Evolutionary conservation across 192 early-diverging fungal genomes (phyloP), one percentile per base, ranked within the genome.

Genomic region (Borealophlyctis nickersoniae): DNA sequence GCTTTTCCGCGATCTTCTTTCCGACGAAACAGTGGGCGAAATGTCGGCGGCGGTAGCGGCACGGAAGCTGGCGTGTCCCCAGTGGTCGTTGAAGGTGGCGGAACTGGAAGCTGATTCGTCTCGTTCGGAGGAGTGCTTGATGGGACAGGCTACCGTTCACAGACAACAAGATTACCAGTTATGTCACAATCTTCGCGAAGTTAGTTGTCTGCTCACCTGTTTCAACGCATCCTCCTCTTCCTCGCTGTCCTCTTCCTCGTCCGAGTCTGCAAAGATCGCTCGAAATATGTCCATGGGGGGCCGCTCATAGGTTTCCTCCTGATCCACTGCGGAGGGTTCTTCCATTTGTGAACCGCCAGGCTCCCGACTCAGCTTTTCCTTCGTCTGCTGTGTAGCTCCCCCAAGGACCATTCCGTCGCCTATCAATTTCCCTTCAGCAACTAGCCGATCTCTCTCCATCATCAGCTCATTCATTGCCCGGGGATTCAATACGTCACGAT

Each of bases 211-310:
- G 32, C 13, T 64, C 63, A 24, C 48, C 0, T 60, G 16, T 23
- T 49, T 0, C 49, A 49, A 49, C 53, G 7, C 16, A 55, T 28
- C 23, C 29, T 28, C 53, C 58, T 65, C 32, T 13, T 52, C 26
- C n/a, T 87, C 78, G 31, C 77, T 77, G 4, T 76, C 73, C 2
- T 78, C 79, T 22, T 86, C 87, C 0, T 72, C 73, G 28, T 90
- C 89, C 1, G 78, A 77, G 50, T 89, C 84, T 1, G 77, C 81
- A 74, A 92, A 92, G 48, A 92, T 92, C 3, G 89, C 87, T 70
- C 91, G 91, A 60, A 92, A 92, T 1, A 92, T 82, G 72, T 92
- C 91, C 86, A 92, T 91, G 1, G 90, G 67, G 2, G 91, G 89
- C 52, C 89, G 73, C 49, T 82, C 82, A 49, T 58, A 45, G n/a